Evolutionary conservation across 805 yeast genomes (phyloP).

Genomic region (Zygosaccharomyces pseudorouxii): DNA sequence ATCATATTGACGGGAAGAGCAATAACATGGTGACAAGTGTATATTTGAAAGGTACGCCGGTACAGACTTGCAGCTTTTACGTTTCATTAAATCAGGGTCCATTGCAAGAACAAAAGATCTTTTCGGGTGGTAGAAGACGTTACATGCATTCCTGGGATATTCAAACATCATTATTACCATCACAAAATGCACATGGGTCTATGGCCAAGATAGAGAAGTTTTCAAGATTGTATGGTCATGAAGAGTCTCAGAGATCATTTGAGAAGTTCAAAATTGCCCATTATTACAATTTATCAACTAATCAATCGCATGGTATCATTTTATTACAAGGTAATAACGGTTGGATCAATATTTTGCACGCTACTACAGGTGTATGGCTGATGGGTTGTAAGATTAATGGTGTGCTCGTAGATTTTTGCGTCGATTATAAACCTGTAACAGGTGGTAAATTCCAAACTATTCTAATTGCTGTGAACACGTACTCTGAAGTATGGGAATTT

Average conservation of each 20-base stretch:
- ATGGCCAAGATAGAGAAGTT: conserved; percentile 65
- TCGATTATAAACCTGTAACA: conserved; percentile 32
- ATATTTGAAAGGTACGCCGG: conserved; percentile 72
- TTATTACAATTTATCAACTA: conserved; percentile 20
- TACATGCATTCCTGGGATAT: conserved; percentile 93
- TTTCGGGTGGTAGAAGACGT: conserved; percentile 86
- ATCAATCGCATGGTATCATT: conserved; percentile 53
- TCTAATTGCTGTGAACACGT: conserved; percentile 59
- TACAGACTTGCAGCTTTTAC: conserved; percentile 56
- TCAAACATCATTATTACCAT: conserved; percentile 43
- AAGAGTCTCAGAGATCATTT: conserved; percentile 74
- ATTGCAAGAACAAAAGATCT: conserved; percentile 45
- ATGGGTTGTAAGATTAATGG: conserved; percentile 90
- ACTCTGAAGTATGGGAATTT: conserved; percentile 92
- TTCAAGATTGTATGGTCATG: conserved; percentile 88
- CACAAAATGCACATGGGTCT: conserved; percentile 12
- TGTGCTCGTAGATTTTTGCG: conserved; percentile 63
- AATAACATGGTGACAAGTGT: conserved; percentile 80
- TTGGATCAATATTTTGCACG: conserved; percentile 79
- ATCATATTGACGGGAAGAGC: conserved; percentile 82
- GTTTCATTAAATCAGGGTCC: conserved; percentile 20
- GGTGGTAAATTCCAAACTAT: conserved; percentile 29
- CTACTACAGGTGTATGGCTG: conserved; percentile 79
- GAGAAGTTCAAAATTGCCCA: conserved; percentile 77
- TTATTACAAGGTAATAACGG: conserved; percentile 84